phyloP scores from a whole-genome alignment of 345 rosid species.

The Populus alba region DNA sequence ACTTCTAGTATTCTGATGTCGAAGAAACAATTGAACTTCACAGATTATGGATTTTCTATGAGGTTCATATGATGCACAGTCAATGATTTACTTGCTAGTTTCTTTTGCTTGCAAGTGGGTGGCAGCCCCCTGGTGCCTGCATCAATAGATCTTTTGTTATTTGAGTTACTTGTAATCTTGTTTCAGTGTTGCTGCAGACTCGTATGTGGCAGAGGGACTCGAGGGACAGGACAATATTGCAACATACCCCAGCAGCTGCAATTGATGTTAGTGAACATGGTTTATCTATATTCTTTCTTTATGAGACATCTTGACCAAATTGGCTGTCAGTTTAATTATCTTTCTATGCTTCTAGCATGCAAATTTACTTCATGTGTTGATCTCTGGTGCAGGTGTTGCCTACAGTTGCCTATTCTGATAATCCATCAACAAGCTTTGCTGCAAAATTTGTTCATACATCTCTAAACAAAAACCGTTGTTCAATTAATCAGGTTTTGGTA shows the following conservation, averaged over 20 bases:
- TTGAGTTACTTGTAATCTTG: conserved; percentile 8
- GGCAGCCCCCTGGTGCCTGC: background rate
- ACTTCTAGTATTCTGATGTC: background rate
- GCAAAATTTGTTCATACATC: conserved; percentile 97
- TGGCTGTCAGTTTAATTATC: background rate
- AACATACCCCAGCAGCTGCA: conserved; percentile 89
- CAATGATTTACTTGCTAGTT: background rate
- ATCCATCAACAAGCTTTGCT: conserved; percentile 92
- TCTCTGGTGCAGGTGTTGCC: conserved; percentile 74
- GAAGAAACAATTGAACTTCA: background rate
- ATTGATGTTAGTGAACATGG: conserved; percentile 59
- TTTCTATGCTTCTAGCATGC: conserved; percentile 12
- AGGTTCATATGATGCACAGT: background rate
- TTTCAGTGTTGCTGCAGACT: conserved; percentile 42
- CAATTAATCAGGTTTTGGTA: conserved; percentile 90
- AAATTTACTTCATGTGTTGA: conserved; percentile 13
- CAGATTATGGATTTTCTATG: background rate
- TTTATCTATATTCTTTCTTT: conserved; percentile 13
- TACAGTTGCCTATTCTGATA: conserved; percentile 79
- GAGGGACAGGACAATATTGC: conserved; percentile 71
- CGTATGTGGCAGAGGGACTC: conserved; percentile 86
- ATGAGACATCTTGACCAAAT: conserved; percentile 1
- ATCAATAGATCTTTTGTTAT: background rate
- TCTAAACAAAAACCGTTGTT: conserved; percentile 88
- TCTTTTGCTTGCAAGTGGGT: background rate